Base-by-base conservation (phyloP, 2,329 filamentous ascomycete genomes). In the Penicillium thymicola region DNA sequence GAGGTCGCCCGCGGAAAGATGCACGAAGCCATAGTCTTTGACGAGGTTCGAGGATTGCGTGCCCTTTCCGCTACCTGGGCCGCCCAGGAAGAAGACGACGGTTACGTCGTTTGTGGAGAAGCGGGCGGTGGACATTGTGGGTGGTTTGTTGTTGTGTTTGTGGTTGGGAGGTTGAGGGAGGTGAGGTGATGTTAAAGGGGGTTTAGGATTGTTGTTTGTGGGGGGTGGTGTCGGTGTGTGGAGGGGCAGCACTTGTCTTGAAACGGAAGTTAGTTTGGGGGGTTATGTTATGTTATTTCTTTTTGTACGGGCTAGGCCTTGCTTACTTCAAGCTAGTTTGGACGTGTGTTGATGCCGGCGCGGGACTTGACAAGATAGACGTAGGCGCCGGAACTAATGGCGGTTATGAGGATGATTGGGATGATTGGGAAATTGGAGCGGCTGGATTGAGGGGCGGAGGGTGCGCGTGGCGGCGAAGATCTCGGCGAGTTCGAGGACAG, bases 71-170 rank as follows among this genome's bases (percentile, higher is more conserved):
- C 92, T 90, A 63, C 94, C 94, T 14, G 94, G 94, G 2, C 94
- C 94, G 74, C 93, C 93, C 59, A 99, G 91, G 61, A 97, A 91
- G 80, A 96, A 97, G 75, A 99, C 80, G 57, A 97, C 92, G n/a
- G 91, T 94, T 32, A 95, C 90, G 58, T 92, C 82, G 85, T 85
- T 70, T 48, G 88, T 78, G 57, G 85, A 87, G 82, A 96, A 97
- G 70, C 89, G 85, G 5, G 92, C 88, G 52, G 79, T 88, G 38
- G 66, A 43, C 69, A 70, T 71, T 61, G 53, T 65, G 56, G 28
- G 21, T 37, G 23, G 45, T 34, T 55, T 40, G 32, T 21, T 18
- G 6, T 25, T 27, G 21, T 8, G 25, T 27, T 28, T 10, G 45
- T 18, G 18, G 42, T 21, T 30, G 18, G 25, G 23, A 43, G 34